Evolutionary conservation across 2,329 filamentous ascomycete species (phyloP), one percentile per base, ranked within the genome.

Genomic region (Myriosclerotinia curreyana): DNA sequence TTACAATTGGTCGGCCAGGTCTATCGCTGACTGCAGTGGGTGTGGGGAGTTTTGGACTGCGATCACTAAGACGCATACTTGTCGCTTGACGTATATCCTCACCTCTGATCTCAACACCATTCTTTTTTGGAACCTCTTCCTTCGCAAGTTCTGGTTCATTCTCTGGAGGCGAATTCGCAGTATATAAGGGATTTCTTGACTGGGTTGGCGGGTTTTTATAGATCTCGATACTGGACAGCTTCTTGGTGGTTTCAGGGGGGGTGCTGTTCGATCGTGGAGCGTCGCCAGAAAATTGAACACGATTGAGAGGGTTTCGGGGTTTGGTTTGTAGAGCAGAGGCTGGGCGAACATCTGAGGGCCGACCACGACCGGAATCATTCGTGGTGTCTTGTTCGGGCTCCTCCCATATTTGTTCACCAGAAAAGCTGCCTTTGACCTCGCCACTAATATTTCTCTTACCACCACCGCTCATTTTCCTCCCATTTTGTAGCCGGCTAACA

Each of bases 1-100:
- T 98, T 82, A 98, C 94, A 81, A 98, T 98, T 68, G 94, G 94
- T 75, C 94, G 87, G 71, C 92, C 92, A 71, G 90, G 89, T 74
- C 84, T 90, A 79, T 97, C 90, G 79, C 92, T 97, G 77, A 98
- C 93, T 73, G 91, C 88, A 62, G 90, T 91, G 69, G 94, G 94
- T 73, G 89, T 94, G 36, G 93, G 94, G 67, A 98, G 81, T 75
- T 91, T 96, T 64, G 87, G 78, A 77, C 92, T 97, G 74, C 93
- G 88, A 76, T 96, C 92, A 75, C 87, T 92, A 68, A 95, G 80
- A 75, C 82, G 89, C 85, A 96, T 96, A 77, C 90, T 95, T 9
- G 94, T 98, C 62, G 94, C 94, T 69, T 90, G 86, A 66, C 91
- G 86, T 69, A 98, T 95, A 66, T 98, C 94, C 59, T 96, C 89